These are phyloP conservation scores for Singerocomus rubriflavus DNA, from an alignment of 1,284 basidiomycete species.

Conservation along the genomic window DNA sequence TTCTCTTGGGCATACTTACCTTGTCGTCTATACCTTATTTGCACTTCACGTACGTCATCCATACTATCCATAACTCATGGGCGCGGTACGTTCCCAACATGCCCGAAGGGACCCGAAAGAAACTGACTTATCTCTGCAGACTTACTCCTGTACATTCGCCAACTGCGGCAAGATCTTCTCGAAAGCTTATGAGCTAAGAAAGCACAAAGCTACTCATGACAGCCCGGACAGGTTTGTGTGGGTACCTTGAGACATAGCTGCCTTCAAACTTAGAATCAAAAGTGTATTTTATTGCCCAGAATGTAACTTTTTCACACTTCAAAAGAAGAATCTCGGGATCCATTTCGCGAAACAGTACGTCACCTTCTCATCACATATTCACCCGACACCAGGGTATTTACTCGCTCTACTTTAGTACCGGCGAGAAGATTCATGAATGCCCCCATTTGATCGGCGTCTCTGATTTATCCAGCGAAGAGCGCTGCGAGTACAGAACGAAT, in stretches of 20 bases:
- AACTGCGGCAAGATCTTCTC: conserved; percentile 18
- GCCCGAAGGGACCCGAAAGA: too few species aligned
- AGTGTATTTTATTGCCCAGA: conserved; percentile 21
- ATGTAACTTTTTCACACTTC: conserved; percentile 25
- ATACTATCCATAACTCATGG: conserved; percentile 11
- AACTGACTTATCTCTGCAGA: conserved; percentile 13
- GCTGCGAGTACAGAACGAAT: conserved; percentile 21
- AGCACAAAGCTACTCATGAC: conserved; percentile 20
- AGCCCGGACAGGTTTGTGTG: conserved; percentile 14
- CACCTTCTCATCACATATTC: not conserved
- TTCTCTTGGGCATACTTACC: conserved; percentile 13
- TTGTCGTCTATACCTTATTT: not conserved
- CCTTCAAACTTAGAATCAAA: not conserved
- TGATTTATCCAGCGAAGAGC: not conserved
- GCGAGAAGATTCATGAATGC: conserved; percentile 25
- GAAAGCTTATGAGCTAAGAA: conserved; percentile 21
- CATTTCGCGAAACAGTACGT: conserved; percentile 26
- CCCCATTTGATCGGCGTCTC: conserved; percentile 9
- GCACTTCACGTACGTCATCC: not conserved
- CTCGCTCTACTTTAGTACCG: conserved; percentile 19
- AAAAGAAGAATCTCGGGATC: conserved; percentile 25
- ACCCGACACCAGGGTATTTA: not conserved
- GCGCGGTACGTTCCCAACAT: conserved; percentile 1
- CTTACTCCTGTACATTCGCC: conserved; percentile 14
- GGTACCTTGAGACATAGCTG: not conserved